Evolutionary conservation across 108 stramenopile genomes (phyloP), one percentile per base, ranked within the genome.

Genomic region (Pseudonitzschia delicatissima): DNA sequence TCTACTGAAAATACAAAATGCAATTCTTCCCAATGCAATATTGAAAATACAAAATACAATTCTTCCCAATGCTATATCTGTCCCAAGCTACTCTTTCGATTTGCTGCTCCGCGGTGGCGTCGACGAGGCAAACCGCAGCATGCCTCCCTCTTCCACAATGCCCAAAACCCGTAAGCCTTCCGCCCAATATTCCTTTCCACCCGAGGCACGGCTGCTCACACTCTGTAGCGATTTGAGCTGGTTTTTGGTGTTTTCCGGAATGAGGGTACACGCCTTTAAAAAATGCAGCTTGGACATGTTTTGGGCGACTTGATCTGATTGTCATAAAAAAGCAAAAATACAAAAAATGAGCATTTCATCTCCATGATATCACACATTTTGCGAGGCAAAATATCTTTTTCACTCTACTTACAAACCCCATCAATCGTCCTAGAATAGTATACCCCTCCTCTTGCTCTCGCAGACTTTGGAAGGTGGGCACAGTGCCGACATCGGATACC

Each of bases 141-240:
- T 55, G 0, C 33, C 37, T 13, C 47, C 68, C n/a, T 50, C 60
- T 68, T 77, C 69, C 27, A 71, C 39, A 2, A 77, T 39, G 2
- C 76, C 76, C 48, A 77, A 48, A 3, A 72, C 63, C 12, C 63
- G 60, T 15, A 78, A 32, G 12, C 74, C 68, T 18, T 87, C 88
- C 9, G 78, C 68, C 88, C 88, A 90, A 51, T 90, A 90, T 52
- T 87, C 81, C 57, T 90, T 90, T 62, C 88, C 72, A 31, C 88
- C 86, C 2, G 60, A 47, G 23, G 86, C 84, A 11, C 77, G 71
- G 15, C 59, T 45, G 32, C 78, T 65, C 2, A 33, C 50, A 21
- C 59, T 68, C 57, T 69, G 67, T 21, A 67, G 45, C 2, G 36
- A 36, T 1, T n/a, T 34, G 62, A 79, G 58, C 27, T 57, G 48